Evolutionary conservation across 2,329 filamentous ascomycete species (phyloP), one percentile per base, ranked within the genome.

Genomic region (Cryphonectria carpinicola): DNA sequence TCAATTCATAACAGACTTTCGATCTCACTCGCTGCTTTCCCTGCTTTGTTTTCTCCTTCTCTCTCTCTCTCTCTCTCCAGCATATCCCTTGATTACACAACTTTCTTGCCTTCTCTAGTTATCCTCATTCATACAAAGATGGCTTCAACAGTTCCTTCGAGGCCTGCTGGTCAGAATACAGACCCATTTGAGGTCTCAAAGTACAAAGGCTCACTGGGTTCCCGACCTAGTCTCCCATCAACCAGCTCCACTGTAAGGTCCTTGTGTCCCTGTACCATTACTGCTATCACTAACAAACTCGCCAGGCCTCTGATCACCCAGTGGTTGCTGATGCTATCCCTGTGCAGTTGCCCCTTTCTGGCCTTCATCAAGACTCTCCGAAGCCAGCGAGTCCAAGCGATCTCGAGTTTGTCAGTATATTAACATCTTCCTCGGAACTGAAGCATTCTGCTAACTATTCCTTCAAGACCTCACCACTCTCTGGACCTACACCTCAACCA

Each of bases 351-450:
- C 8, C 46, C 8, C 14, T 49, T 14, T 41, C 43, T 58, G 66
- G 69, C 25, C 32, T 35, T 19, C 43, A 17, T 11, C 41, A 25
- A 62, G 32, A 0, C 4, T n/a, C 54, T 13, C 37, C 67, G 17
- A 52, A n/a, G 22, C 67, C 64, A 25, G n/a, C 7, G 13, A 49
- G 60, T 37, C 25, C 66, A 41, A 37, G 11, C 2, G n/a, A 67
- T 17, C 67, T 68, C 22, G 67, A 70, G 32, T 74, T 76, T 54
- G 74, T 76, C 69, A 72, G 74, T 22, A 32, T 32, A 32, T n/a
- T 49, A 1, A 3, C 17, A 35, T 13, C 28, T 25, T 10, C 1
- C 4, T 25, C 13, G 32, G 5, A 3, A 14, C 19, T 17, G 17
- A 63, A 37, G 17, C 5, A n/a, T 52, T 58, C n/a, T n/a, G 25